phyloP scores from a whole-genome alignment of 2,329 filamentous ascomycete genomes.

The Magnaporthiopsis rhizophila region DNA sequence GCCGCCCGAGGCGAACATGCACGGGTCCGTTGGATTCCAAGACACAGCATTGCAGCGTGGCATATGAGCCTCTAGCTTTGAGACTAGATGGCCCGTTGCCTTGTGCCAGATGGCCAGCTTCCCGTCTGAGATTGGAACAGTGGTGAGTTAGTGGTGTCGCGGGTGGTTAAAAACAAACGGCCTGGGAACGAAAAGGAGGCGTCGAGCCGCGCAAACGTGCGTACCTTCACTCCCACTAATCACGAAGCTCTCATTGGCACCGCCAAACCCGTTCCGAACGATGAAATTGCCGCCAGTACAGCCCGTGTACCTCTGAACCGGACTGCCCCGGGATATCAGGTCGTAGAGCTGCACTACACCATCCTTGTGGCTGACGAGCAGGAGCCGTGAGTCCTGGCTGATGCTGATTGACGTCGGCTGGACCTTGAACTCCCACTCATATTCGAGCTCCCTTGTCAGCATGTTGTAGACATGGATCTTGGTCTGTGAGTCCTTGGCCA shows the following conservation, averaged over 20 bases:
- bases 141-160: neutral
- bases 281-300: slow-evolving; percentile 69
- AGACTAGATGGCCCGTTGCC: slow-evolving; percentile 66
- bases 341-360: slow-evolving; percentile 74
- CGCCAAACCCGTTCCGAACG: slow-evolving; percentile 78
- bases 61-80: slow-evolving; percentile 66
- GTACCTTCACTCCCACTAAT: slow-evolving; percentile 84
- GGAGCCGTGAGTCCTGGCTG: slow-evolving; percentile 68
- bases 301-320: slow-evolving; percentile 68
- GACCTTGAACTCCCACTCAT: slow-evolving; percentile 60
- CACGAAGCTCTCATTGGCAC: slow-evolving; percentile 86
- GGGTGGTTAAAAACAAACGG: no score
- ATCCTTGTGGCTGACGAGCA: slow-evolving; percentile 76
- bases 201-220: slow-evolving; percentile 11
- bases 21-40: slow-evolving; percentile 79
- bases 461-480: slow-evolving; percentile 71
- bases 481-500: slow-evolving; percentile 64
- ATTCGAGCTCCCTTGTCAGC: slow-evolving; percentile 63
- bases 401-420: slow-evolving; percentile 74
- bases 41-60: slow-evolving; percentile 77
- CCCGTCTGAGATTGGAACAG: slow-evolving; percentile 35
- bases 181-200: neutral
- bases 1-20: slow-evolving; percentile 83
- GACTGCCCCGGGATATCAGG: slow-evolving; percentile 55
- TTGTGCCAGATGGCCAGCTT: slow-evolving; percentile 87